Conservation (phyloP, 345 rosid genomes). For the Murraya paniculata region DNA sequence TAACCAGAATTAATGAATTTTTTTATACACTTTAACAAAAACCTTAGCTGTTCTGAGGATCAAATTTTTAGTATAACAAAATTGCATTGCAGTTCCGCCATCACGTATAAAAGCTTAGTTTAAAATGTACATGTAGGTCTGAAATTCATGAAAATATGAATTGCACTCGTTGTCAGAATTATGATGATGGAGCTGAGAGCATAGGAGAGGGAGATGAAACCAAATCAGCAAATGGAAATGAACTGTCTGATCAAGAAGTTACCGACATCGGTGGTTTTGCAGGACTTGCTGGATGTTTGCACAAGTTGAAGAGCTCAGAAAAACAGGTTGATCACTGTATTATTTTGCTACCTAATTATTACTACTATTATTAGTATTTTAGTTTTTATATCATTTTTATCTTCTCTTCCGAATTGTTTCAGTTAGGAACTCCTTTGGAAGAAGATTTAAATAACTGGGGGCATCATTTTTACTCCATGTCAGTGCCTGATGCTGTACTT, state of each 20-base stretch:
- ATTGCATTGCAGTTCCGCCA: neutral
- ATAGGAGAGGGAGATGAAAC: slow-evolving; percentile 33
- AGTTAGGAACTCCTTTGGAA: slow-evolving; percentile 89
- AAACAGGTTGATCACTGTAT: slow-evolving; percentile 55
- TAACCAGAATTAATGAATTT: neutral
- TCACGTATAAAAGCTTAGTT: neutral
- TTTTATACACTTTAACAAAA: neutral
- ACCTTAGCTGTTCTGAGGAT: neutral
- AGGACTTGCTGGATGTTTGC: slow-evolving; percentile 61
- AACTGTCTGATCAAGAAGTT: slow-evolving; percentile 31
- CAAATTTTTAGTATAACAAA: neutral
- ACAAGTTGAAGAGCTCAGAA: slow-evolving; percentile 69
- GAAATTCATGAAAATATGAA: slow-evolving; percentile 89
- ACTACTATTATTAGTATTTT: neutral
- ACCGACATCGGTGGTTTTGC: slow-evolving; percentile 88
- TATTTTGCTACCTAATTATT: neutral
- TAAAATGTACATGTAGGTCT: slow-evolving; percentile 49
- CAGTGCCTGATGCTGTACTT: slow-evolving; percentile 81
- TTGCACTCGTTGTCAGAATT: slow-evolving; percentile 59
- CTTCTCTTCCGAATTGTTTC: slow-evolving; percentile 20
- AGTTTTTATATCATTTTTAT: neutral
- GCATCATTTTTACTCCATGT: slow-evolving; percentile 66
- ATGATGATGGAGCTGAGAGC: slow-evolving; percentile 28
- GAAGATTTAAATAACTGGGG: slow-evolving; percentile 94
- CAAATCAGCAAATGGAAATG: slow-evolving; percentile 20